These are phyloP conservation scores for Fusarium kyushuense DNA, from an alignment of 2,329 filamentous ascomycete genomes.

Conservation along the genomic window DNA sequence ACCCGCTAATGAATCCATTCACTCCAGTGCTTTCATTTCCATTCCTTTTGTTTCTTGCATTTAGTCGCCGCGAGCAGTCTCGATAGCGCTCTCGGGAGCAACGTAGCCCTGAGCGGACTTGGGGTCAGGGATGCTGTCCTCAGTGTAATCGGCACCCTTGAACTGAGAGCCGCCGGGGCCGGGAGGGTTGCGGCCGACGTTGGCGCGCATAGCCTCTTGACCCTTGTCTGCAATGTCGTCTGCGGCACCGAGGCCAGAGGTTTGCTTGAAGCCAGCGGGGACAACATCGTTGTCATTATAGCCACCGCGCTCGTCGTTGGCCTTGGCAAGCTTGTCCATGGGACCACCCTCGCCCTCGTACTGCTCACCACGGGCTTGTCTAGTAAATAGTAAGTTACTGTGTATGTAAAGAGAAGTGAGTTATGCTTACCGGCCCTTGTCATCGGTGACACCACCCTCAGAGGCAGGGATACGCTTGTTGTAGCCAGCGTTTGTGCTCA, in stretches of 20 bases:
- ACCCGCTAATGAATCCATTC: slow-evolving; percentile 12
- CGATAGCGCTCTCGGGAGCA: slow-evolving; percentile 56
- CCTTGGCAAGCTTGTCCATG: slow-evolving; percentile 53
- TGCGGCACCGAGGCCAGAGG: slow-evolving; percentile 40
- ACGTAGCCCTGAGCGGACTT: slow-evolving; percentile 58
- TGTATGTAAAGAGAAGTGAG: neutral
- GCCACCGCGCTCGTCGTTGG: slow-evolving; percentile 50
- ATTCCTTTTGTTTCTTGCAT: neutral
- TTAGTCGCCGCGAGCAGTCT: slow-evolving; percentile 49
- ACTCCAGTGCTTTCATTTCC: neutral
- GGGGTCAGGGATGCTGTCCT: slow-evolving; percentile 57
- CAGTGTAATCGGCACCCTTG: slow-evolving; percentile 56
- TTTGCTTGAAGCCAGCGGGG: slow-evolving; percentile 39
- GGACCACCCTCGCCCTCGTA: slow-evolving; percentile 60
- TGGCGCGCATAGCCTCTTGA: slow-evolving; percentile 53
- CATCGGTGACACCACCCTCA: slow-evolving; percentile 60
- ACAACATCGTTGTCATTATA: slow-evolving; percentile 55
- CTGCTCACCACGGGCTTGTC: slow-evolving; percentile 58
- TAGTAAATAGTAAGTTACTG: slow-evolving; percentile 42
- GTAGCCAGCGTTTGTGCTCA: slow-evolving; percentile 60
- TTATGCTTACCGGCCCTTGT: slow-evolving; percentile 57
- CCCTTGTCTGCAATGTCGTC: slow-evolving; percentile 53
- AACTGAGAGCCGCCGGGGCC: slow-evolving; percentile 55
- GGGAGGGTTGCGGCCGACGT: slow-evolving; percentile 54
- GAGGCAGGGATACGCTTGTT: slow-evolving; percentile 60